These are phyloP conservation scores for Eucalyptus polybractea DNA, from an alignment of 345 rosid genomes.

Conservation along the genomic window DNA sequence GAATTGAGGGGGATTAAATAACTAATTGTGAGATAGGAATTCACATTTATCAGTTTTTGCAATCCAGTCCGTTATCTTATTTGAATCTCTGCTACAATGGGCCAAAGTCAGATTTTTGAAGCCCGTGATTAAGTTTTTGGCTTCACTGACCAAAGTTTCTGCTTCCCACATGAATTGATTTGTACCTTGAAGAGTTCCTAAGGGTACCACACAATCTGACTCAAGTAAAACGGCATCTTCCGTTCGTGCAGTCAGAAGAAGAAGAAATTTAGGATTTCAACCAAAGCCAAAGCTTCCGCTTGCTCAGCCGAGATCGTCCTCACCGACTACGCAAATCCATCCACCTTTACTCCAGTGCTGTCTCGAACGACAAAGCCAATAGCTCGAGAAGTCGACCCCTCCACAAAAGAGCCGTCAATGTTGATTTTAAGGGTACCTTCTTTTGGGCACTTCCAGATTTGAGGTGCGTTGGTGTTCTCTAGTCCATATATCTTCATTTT, in stretches of 20 bases:
- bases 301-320: not conserved
- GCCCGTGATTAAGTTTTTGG: not conserved
- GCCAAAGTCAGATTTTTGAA: not conserved
- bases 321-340: not conserved
- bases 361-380: no score
- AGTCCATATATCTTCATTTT: no score
- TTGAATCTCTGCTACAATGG: not conserved
- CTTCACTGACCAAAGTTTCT: no score
- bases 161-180: not conserved
- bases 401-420: no score
- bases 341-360: not conserved
- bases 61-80: not conserved
- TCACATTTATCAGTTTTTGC: fast-evolving
- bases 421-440: no score
- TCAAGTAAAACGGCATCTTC: not conserved
- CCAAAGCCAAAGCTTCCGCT: not conserved
- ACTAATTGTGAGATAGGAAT: not conserved
- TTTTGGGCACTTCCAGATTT: no score
- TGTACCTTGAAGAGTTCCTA: fast-evolving
- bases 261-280: no score
- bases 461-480: no score
- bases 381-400: no score
- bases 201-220: not conserved
- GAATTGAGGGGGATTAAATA: not conserved
- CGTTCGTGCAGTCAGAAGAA: not conserved